Percentiles rank a stretch among this genome's conserved stretches.
Evolutionary conservation across 306 rosid species (phyloP).

Genomic region (Vachellia pachyceras): DNA sequence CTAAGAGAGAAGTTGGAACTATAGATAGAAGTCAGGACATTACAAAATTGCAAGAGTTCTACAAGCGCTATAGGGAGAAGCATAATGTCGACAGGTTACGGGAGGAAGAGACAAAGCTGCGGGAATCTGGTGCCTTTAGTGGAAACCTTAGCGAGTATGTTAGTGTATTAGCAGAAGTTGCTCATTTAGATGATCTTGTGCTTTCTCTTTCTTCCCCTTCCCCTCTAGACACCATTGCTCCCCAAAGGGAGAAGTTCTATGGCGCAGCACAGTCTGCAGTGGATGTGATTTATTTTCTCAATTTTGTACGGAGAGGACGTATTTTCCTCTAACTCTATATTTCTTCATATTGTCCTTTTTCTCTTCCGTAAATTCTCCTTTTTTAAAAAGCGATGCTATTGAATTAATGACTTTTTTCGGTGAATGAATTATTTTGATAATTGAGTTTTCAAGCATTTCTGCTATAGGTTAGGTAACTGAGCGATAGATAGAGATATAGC

Average conservation of each 20-base stretch:
- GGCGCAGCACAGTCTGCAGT: constrained; percentile 9
- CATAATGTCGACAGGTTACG: constrained; percentile 75
- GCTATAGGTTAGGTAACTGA: not conserved
- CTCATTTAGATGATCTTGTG: constrained; percentile 25
- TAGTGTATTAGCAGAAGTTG: constrained; percentile 30
- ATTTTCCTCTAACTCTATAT: not conserved
- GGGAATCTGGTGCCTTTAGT: constrained; percentile 87
- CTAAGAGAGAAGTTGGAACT: constrained; percentile 76
- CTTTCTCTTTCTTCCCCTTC: constrained; percentile 1
- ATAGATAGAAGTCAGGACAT: constrained; percentile 92
- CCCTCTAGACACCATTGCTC: not conserved
- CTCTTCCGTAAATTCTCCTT: not conserved
- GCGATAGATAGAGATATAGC: not conserved
- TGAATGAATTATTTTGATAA: constrained; percentile 1
- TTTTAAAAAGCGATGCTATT: not conserved
- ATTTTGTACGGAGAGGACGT: not conserved
- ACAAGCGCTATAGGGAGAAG: constrained; percentile 75
- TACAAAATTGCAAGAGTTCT: constrained; percentile 80
- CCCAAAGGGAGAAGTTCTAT: not conserved
- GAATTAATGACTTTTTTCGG: not conserved
- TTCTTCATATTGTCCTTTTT: not conserved
- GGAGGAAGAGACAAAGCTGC: constrained; percentile 82
- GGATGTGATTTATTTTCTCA: not conserved
- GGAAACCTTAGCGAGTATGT: constrained; percentile 93
- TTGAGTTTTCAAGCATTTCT: constrained; percentile 1